A percentile compares a stretch with the other conserved stretches of the same genome.
Conservation (phyloP, 495 filamentous ascomycete genomes). For the Cercophora scortea region DNA sequence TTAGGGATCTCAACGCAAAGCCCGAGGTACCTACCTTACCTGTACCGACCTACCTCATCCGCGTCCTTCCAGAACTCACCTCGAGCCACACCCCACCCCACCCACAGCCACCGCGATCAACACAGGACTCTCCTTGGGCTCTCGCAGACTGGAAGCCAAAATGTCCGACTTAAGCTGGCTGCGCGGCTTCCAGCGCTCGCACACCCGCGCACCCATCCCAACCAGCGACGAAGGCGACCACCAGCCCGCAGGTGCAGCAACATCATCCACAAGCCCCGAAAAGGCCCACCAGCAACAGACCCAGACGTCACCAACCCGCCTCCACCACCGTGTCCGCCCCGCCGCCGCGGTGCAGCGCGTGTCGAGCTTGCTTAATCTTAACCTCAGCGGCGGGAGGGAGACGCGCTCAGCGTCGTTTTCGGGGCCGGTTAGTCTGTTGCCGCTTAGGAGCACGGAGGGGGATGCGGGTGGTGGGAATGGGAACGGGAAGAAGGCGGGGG, state of each 20-base stretch:
- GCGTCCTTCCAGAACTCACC: background rate
- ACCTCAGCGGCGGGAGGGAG: background rate
- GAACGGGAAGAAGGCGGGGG: no score
- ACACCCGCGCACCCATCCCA: background rate
- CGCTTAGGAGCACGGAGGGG: no score
- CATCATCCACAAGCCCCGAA: background rate
- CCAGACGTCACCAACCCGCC: background rate
- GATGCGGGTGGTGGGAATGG: no score
- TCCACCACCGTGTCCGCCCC: background rate
- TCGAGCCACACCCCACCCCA: no score
- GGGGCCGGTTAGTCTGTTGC: no score
- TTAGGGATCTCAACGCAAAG: no score
- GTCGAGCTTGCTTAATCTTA: constrained; percentile 5
- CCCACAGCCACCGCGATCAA: no score
- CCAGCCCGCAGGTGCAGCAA: background rate
- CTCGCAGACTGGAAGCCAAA: background rate
- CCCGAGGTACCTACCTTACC: no score
- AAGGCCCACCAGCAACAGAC: background rate
- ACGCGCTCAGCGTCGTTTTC: background rate
- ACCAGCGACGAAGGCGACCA: background rate
- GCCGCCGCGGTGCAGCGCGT: constrained; percentile 1
- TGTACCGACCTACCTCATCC: background rate
- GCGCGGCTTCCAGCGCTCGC: constrained; percentile 17
- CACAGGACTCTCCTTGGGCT: no score
- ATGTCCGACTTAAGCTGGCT: constrained; percentile 28